These are phyloP conservation scores for Lyophyllum semitale DNA, from an alignment of 768 basidiomycete genomes.

Conservation along the genomic window DNA sequence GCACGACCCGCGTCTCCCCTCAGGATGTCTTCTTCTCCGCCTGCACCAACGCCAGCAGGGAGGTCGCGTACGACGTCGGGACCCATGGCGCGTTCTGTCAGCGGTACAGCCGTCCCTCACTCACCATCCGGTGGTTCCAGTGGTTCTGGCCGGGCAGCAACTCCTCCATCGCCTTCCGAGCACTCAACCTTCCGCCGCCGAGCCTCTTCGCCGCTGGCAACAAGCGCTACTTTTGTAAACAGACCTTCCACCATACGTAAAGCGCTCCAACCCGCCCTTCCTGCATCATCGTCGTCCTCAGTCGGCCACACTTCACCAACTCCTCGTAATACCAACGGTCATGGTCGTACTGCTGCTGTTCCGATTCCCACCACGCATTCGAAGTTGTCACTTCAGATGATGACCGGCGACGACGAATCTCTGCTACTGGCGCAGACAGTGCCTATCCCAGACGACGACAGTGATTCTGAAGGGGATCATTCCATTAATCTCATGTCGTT, in stretches of 20 bases:
- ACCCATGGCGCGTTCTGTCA: conserved; percentile 47
- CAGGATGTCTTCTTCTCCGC: conserved; percentile 48
- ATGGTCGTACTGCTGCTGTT: conserved; percentile 26
- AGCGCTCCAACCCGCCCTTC: conserved; percentile 36
- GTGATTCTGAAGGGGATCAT: conserved; percentile 66
- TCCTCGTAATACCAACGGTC: conserved; percentile 24
- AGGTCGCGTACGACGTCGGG: conserved; percentile 31
- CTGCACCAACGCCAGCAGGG: conserved; percentile 43
- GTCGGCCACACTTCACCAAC: conserved; percentile 31
- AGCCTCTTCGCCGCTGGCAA: conserved; percentile 51
- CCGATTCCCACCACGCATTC: conserved; percentile 45
- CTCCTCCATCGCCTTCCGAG: conserved; percentile 45
- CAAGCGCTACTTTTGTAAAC: conserved; percentile 28
- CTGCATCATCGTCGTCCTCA: conserved; percentile 38
- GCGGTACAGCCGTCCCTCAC: conserved; percentile 33
- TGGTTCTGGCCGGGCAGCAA: conserved; percentile 33
- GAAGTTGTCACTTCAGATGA: conserved; percentile 38
- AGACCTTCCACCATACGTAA: conserved; percentile 38
- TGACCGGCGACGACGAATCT: conserved; percentile 54
- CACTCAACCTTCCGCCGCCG: conserved; percentile 40
- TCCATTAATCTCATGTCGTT: conserved; percentile 71
- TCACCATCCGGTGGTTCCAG: conserved; percentile 38
- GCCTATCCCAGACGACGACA: conserved; percentile 75
- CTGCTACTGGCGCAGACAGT: conserved; percentile 70
- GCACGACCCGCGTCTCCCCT: conserved; percentile 51